Evolutionary conservation across 2,329 filamentous ascomycete genomes (phyloP), one percentile per base, ranked within the genome.

Genomic region (Diaporthe aspalathi): DNA sequence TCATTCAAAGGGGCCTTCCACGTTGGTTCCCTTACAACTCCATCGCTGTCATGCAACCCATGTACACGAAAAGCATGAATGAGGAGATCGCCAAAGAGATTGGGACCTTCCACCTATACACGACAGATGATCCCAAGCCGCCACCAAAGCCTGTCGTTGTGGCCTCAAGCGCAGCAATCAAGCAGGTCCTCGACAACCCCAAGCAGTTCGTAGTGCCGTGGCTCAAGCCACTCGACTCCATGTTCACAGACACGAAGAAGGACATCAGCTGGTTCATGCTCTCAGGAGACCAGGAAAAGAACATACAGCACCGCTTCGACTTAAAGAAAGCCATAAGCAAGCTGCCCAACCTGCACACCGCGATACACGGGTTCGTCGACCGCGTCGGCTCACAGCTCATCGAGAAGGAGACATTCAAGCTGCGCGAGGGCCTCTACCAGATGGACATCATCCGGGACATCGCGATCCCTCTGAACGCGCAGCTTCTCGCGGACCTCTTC

Each of bases 401-500:
- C 20, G 73, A 81, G 27, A 80, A 81, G 72, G 81, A 83, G 74
- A 75, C 78, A 0, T 84, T 84, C 68, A 76, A 72, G 32, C 71
- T 84, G 22, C 76, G 76, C 65, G 74, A 80, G 45, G 81, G 80
- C 0, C 78, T 84, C 1, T 76, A 79, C 71, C 82, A 84, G 73
- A 76, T 84, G 35, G 83, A 84, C 60, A 73, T 84, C 24, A 79
- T 84, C 67, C 81, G 83, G 16, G 88, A 90, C 62, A 85, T 91
- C 17, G 88, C 87, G 20, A 90, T 91, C 72, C 86, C 90, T 14
- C 81, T 87, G 1, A 89, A 88, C 5, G 84, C 88, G 3, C 81
- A 85, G 53, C 85, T 88, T 76, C 82, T 89, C 1, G 84, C 87
- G 0, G 86, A 89, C 52, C 80, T 88, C 16, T 89, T 90, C 77